Base-by-base conservation (phyloP, 805 yeast species). In the Lipomyces sp. region DNA sequence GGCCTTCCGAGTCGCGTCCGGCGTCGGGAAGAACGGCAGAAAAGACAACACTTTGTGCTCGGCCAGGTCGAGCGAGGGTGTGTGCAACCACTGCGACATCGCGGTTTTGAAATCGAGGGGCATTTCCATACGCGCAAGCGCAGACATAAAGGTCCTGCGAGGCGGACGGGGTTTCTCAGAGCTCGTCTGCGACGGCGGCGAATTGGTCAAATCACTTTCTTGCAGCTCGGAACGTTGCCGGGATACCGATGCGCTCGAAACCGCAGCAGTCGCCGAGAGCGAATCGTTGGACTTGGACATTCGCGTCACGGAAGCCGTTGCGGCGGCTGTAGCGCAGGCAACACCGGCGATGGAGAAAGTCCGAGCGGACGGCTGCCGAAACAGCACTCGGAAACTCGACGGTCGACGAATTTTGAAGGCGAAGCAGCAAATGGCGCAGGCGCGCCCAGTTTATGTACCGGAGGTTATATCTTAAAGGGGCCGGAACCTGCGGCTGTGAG, bases 41-140 rank as follows among this genome's bases (percentile, higher is more conserved):
- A 79, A 75, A 15, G 87, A 82, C 29, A 91, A 79, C 7, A 92
- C 81, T 4, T 80, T 79, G 24, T 78, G 74, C 72, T 87, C 86
- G n/a, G 84, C 78, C 34, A 74, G 67, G 2, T 69, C 75, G 34
- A 81, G 73, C 7, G 77, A 71, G 4, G 76, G 72, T 15, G 80
- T 76, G 7, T 72, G 65, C 74, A 77, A 75, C 86, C 86, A 84
- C 69, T 83, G 84, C 56, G 72, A 66, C 60, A 77, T 76, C 2
- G 85, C 79, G 10, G 79, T 80, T 10, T 71, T 53, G 60, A 77
- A 77, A 1, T 77, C 58, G 35, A 80, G 72, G 13, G 83, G 82
- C 65, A 79, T 77, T 24, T 65, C 67, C 70, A 65, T 35, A 10
- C 56, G n/a, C 10, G 45, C 24, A 33, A 67, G 32, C 34, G 65